phyloP scores from a whole-genome alignment of 208 protist genomes.

The Acanthamoeba culbertsoni region DNA sequence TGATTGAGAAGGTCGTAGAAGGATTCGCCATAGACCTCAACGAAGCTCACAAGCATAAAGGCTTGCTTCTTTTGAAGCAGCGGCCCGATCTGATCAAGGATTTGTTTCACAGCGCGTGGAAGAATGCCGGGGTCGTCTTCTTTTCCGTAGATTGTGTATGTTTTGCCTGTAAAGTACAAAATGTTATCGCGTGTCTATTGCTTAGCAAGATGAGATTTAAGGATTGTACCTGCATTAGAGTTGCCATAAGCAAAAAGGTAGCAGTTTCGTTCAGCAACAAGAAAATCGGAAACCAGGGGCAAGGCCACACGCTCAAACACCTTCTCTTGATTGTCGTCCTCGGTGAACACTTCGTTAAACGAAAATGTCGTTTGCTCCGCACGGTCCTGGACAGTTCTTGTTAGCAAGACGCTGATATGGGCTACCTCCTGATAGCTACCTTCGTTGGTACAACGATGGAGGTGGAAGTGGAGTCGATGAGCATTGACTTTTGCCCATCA shows the following conservation, averaged over 20 bases:
- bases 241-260: neutral
- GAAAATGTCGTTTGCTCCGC: neutral
- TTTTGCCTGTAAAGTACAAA: conserved; percentile 89
- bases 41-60: neutral
- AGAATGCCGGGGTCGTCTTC: conserved; percentile 83
- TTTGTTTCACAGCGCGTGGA: neutral
- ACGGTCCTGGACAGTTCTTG: neutral
- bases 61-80: neutral
- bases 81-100: neutral
- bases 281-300: neutral
- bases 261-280: neutral
- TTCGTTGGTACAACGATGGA: neutral
- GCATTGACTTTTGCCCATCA: neutral
- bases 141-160: conserved; percentile 91
- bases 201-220: too few species aligned
- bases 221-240: neutral
- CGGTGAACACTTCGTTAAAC: neutral
- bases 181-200: too few species aligned
- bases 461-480: neutral
- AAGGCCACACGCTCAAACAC: neutral
- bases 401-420: too few species aligned
- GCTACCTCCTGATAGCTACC: neutral
- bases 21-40: conserved; percentile 55
- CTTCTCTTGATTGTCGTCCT: neutral
- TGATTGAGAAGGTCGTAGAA: conserved; percentile 56